Conservation (phyloP, 768 basidiomycete genomes). For the Russula griseocarnosa region DNA sequence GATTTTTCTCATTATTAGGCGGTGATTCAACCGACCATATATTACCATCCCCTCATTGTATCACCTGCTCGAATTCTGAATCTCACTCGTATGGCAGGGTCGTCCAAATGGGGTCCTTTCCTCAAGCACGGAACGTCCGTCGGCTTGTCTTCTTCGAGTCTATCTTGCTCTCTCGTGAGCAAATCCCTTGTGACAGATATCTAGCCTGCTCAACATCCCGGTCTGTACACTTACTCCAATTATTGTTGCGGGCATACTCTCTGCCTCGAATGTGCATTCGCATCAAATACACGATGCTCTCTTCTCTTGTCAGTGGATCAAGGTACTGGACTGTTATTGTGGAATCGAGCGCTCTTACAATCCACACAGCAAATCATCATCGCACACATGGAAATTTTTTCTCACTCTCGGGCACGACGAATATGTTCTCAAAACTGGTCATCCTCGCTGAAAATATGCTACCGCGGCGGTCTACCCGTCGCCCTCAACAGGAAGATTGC, state of each 20-base stretch:
- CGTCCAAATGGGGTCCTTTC: not conserved
- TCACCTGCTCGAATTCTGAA: not conserved
- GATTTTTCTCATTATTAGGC: too few relatives aligned
- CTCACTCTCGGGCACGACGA: too few relatives aligned
- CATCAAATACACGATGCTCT: conserved; percentile 38
- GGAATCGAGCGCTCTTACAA: conserved; percentile 33
- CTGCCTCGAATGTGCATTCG: conserved; percentile 41
- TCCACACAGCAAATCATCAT: conserved; percentile 34
- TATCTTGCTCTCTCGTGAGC: conserved; percentile 35
- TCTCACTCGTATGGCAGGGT: not conserved
- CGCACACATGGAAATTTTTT: conserved; percentile 14
- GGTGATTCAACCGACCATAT: too few relatives aligned
- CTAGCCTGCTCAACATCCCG: not conserved
- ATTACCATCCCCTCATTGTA: not conserved
- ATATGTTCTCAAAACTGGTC: too few relatives aligned
- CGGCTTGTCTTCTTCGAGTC: conserved; percentile 37
- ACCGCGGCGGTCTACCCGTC: too few relatives aligned
- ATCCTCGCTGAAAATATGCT: too few relatives aligned
- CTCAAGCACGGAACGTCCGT: not conserved
- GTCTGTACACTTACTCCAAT: conserved; percentile 38
- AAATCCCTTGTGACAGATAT: not conserved
- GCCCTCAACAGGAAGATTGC: too few relatives aligned
- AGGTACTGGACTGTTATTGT: conserved; percentile 36
- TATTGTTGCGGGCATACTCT: conserved; percentile 43
- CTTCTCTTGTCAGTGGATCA: conserved; percentile 38